Evolutionary conservation across 768 basidiomycete genomes (phyloP).

Genomic region (Hydnum rufescens): DNA sequence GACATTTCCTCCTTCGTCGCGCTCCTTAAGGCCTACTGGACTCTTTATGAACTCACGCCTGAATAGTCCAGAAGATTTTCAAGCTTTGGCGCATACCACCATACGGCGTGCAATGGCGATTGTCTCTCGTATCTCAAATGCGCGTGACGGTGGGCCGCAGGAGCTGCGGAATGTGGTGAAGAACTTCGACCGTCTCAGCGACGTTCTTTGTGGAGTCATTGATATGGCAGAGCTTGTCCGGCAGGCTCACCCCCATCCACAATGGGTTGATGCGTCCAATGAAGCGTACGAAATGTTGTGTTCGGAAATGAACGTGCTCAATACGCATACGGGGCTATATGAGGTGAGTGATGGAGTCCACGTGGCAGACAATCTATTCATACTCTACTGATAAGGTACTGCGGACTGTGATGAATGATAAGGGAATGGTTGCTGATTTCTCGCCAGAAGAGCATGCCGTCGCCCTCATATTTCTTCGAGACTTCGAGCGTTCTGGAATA

Average conservation of each 20-base stretch:
- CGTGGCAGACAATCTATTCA: neutral
- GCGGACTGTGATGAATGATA: constrained; percentile 46
- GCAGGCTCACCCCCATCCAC: constrained; percentile 75
- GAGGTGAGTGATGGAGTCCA: constrained; percentile 34
- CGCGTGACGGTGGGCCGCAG: constrained; percentile 38
- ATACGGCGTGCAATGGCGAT: constrained; percentile 60
- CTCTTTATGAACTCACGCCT: constrained; percentile 69
- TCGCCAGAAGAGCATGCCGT: constrained; percentile 64
- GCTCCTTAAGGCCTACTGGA: constrained; percentile 30
- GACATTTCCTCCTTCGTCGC: neutral
- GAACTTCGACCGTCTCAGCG: constrained; percentile 89
- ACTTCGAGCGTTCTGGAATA: constrained; percentile 96
- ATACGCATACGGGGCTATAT: constrained; percentile 81
- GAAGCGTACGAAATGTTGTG: constrained; percentile 78
- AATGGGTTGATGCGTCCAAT: constrained; percentile 72
- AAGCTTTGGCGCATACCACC: constrained; percentile 57
- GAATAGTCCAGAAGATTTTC: constrained; percentile 45
- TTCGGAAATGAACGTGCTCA: constrained; percentile 94
- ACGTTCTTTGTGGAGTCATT: constrained; percentile 88
- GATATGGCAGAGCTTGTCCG: constrained; percentile 88
- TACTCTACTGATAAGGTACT: constrained; percentile 31
- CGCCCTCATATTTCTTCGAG: constrained; percentile 83
- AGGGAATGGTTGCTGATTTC: constrained; percentile 41
- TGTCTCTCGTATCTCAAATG: constrained; percentile 63
- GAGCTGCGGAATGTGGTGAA: constrained; percentile 81